A percentile compares a stretch with the other conserved stretches of the same genome.
Evolutionary conservation across 1,284 basidiomycete genomes (phyloP).

Genomic region (Irpex sp.): DNA sequence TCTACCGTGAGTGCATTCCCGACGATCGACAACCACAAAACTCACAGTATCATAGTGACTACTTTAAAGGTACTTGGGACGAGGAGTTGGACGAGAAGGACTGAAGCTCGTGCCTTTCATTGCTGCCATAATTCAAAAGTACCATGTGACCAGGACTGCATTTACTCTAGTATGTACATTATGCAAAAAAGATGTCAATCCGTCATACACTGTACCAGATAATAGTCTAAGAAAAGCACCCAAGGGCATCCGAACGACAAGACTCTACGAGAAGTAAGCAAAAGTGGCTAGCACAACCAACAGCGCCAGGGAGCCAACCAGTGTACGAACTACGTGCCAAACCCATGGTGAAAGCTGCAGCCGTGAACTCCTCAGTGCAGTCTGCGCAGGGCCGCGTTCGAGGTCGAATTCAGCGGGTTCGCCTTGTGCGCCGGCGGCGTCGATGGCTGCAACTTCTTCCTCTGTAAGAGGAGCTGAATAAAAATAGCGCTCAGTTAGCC

Average conservation of each 20-base stretch:
- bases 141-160: neutral
- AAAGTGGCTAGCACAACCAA: neutral
- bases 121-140: neutral
- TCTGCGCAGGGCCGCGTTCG: neutral
- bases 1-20: neutral
- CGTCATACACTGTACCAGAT: neutral
- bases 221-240: neutral
- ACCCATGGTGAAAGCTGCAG: neutral
- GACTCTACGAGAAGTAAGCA: neutral
- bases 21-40: neutral
- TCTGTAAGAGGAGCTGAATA: conserved; percentile 31
- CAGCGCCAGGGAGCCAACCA: neutral
- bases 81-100: neutral
- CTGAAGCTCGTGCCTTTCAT: neutral
- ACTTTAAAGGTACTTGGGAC: neutral
- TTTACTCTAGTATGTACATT: too few relatives aligned
- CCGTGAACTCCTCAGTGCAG: neutral
- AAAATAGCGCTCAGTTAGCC: neutral
- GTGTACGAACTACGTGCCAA: neutral
- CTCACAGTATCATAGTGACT: neutral
- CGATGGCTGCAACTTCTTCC: conserved; percentile 53
- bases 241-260: too few relatives aligned
- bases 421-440: conserved; percentile 45
- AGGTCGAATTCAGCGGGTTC: conserved; percentile 8
- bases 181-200: too few relatives aligned